These are phyloP conservation scores for Cnidoscolus chayamansa DNA, from an alignment of 441 rosid species.

Conservation along the genomic window DNA sequence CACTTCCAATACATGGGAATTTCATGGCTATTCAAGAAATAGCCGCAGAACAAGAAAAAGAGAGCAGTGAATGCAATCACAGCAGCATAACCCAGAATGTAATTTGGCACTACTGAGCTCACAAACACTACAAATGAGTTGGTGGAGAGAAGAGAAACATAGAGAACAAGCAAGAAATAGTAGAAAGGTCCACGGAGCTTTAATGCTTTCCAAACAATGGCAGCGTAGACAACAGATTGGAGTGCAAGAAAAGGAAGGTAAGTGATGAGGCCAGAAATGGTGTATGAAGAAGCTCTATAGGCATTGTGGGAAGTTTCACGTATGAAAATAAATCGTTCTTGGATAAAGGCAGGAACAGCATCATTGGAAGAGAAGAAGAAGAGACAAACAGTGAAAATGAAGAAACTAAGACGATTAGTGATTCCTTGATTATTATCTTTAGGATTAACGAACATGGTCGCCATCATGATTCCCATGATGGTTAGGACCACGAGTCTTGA, in stretches of 20 bases:
- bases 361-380: conserved; percentile 73
- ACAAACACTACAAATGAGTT: conserved; percentile 70
- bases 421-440: conserved; percentile 41
- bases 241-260: conserved; percentile 58
- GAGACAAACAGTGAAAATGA: conserved; percentile 58
- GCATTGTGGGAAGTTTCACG: conserved; percentile 64
- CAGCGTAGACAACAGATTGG: conserved; percentile 51
- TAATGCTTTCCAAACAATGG: conserved; percentile 54
- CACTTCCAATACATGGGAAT: conserved; percentile 52
- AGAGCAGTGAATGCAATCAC: conserved; percentile 69
- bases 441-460: conserved; percentile 58
- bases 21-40: conserved; percentile 49
- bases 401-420: conserved; percentile 54
- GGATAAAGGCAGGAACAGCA: conserved; percentile 67
- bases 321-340: conserved; percentile 61
- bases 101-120: conserved; percentile 64
- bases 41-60: conserved; percentile 67
- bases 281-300: conserved; percentile 60
- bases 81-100: conserved; percentile 58
- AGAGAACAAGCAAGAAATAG: conserved; percentile 57
- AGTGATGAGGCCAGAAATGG: conserved; percentile 55
- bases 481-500: conserved; percentile 58
- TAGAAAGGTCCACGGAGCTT: conserved; percentile 46
- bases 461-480: conserved; percentile 69
- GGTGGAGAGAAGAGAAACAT: conserved; percentile 55